Percentiles rank a stretch among this genome's conserved stretches.
These are phyloP conservation scores for Mrakia hoshinonis DNA, from an alignment of 768 basidiomycete species.

Conservation along the genomic window DNA sequence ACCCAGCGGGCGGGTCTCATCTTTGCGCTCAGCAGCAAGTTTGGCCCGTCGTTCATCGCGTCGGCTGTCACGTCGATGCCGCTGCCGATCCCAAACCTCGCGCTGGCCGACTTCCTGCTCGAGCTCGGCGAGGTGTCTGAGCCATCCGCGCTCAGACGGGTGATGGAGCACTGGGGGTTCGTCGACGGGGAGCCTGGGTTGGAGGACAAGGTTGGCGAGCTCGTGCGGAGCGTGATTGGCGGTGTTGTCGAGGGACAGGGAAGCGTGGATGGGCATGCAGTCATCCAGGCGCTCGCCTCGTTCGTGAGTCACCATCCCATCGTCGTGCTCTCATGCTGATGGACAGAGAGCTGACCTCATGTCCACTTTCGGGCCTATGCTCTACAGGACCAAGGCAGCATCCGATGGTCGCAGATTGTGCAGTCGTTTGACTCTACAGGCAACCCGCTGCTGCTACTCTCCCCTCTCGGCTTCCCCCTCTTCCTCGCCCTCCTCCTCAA, in stretches of 20 bases:
- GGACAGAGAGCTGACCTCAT: neutral
- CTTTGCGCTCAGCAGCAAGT: constrained; percentile 21
- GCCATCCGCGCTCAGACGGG: constrained; percentile 38
- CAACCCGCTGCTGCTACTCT: constrained; percentile 64
- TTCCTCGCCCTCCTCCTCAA: constrained; percentile 79
- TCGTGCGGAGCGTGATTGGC: constrained; percentile 33
- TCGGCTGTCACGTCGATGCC: constrained; percentile 35
- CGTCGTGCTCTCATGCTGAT: neutral
- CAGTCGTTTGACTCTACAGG: constrained; percentile 77
- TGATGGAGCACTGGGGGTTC: constrained; percentile 39
- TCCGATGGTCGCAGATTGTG: constrained; percentile 65
- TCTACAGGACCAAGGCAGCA: constrained; percentile 3
- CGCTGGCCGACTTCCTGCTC: constrained; percentile 39
- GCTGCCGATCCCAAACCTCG: constrained; percentile 35
- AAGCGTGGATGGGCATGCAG: constrained; percentile 37
- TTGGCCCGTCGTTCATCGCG: constrained; percentile 31
- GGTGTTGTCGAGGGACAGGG: constrained; percentile 37
- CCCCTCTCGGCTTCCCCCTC: constrained; percentile 74
- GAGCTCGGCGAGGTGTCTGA: constrained; percentile 41
- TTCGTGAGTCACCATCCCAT: constrained; percentile 33
- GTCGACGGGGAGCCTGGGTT: constrained; percentile 17
- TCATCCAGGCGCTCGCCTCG: constrained; percentile 36
- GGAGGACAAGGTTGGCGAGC: constrained; percentile 31
- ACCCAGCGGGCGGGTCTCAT: constrained; percentile 22
- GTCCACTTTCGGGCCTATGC: neutral